A percentile compares a stretch with the other conserved stretches of the same genome.
Conservation (phyloP, 768 basidiomycete genomes). For the Mycena chlorophos region DNA sequence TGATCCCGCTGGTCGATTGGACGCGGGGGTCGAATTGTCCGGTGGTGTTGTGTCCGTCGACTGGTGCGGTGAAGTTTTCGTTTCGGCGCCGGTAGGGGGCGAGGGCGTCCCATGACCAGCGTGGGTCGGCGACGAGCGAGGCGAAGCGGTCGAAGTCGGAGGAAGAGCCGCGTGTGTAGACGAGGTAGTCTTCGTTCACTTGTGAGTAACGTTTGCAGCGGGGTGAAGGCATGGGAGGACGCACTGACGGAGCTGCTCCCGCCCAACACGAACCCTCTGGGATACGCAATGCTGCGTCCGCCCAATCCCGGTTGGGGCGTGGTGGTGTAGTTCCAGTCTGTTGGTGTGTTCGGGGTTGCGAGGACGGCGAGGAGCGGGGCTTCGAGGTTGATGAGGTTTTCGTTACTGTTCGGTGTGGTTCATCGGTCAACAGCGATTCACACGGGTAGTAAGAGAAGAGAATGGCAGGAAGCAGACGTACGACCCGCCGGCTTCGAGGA, state of each 20-base stretch:
- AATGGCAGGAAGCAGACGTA: slow-evolving; percentile 13
- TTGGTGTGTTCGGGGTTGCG: slow-evolving; percentile 10
- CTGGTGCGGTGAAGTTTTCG: slow-evolving; percentile 28
- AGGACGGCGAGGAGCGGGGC: slow-evolving; percentile 5
- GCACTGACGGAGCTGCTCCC: slow-evolving; percentile 30
- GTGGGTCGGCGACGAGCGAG: slow-evolving; percentile 16
- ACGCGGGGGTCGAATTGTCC: slow-evolving; percentile 27
- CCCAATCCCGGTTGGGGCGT: slow-evolving; percentile 26
- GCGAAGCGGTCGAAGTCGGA: slow-evolving; percentile 26
- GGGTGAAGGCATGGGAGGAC: neutral
- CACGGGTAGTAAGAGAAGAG: neutral
- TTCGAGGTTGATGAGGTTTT: neutral
- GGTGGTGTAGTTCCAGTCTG: slow-evolving; percentile 35
- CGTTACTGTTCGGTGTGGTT: neutral
- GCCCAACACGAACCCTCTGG: slow-evolving; percentile 30
- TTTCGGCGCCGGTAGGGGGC: slow-evolving; percentile 25
- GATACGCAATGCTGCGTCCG: slow-evolving; percentile 25
- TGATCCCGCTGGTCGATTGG: slow-evolving; percentile 29
- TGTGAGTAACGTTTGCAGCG: neutral
- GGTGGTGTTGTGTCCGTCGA: slow-evolving; percentile 30
- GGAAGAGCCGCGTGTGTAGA: slow-evolving; percentile 20
- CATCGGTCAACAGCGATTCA: neutral
- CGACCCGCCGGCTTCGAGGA: slow-evolving; percentile 35
- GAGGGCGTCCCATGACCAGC: slow-evolving; percentile 26
- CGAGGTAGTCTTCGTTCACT: slow-evolving; percentile 16